Conservation (phyloP, 139 green algal species). For the Chlorella sp. region DNA sequence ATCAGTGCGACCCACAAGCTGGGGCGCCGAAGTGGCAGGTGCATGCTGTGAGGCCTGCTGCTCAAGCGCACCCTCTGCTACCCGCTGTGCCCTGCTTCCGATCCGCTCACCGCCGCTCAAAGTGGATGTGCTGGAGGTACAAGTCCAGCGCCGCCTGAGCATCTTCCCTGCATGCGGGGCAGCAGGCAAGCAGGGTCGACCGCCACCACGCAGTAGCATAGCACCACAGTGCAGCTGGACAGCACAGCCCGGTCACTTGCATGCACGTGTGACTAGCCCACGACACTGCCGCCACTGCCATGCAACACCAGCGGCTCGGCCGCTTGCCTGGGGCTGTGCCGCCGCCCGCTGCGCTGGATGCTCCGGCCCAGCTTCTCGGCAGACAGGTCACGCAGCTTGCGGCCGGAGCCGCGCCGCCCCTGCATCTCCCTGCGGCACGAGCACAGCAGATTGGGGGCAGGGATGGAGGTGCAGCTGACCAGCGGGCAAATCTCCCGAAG, state of each 20-base stretch:
- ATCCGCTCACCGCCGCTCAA: not conserved
- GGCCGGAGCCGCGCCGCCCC: constrained; percentile 22
- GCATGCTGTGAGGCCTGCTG: not conserved
- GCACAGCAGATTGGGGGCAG: not conserved
- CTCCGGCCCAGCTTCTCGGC: constrained; percentile 26
- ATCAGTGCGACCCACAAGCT: no score
- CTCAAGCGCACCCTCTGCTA: not conserved
- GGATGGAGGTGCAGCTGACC: no score
- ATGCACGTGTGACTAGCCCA: no score
- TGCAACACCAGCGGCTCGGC: no score
- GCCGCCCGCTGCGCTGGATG: constrained; percentile 28
- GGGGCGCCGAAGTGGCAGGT: no score
- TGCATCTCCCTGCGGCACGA: constrained; percentile 25
- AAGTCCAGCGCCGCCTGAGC: constrained; percentile 44
- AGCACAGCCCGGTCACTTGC: no score
- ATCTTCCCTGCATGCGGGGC: constrained; percentile 34
- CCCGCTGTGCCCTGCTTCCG: no score
- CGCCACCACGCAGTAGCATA: no score
- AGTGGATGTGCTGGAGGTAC: constrained; percentile 42
- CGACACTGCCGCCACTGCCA: not conserved
- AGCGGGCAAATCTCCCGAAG: no score
- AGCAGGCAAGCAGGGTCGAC: no score
- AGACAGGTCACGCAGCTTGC: constrained; percentile 23
- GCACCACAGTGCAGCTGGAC: no score
- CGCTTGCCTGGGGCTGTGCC: constrained; percentile 29